Conservation (phyloP, 164 flowering plant species). For the Liriodendron chinense region DNA sequence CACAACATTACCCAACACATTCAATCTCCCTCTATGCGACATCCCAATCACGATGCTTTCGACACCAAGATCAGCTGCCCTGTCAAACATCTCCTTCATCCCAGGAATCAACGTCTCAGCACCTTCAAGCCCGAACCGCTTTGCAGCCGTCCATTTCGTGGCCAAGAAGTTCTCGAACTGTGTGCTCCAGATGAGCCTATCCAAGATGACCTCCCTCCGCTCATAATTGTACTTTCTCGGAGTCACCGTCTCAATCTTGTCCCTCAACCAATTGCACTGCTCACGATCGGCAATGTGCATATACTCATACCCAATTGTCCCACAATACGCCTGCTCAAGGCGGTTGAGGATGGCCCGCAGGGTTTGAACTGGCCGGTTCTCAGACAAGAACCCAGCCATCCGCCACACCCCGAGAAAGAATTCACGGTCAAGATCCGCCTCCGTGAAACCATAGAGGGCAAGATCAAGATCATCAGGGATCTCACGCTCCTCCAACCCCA, state of each 20-base stretch:
- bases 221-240: slow-evolving; percentile 61
- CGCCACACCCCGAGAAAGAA: slow-evolving; percentile 94
- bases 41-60: slow-evolving; percentile 97
- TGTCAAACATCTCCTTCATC: slow-evolving; percentile 99
- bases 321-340: slow-evolving; percentile 96
- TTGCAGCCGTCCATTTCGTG: slow-evolving; percentile 94
- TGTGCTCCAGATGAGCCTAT: slow-evolving; percentile 95
- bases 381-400: slow-evolving; percentile 92
- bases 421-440: slow-evolving; percentile 91
- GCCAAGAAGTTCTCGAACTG: slow-evolving; percentile 96
- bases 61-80: slow-evolving; percentile 92
- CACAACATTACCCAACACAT: slow-evolving; percentile 95
- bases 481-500: slow-evolving; percentile 60
- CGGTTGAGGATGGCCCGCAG: slow-evolving; percentile 77
- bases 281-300: slow-evolving; percentile 95
- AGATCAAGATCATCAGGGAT: slow-evolving; percentile 84
- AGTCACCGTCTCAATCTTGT: slow-evolving; percentile 87
- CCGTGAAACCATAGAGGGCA: slow-evolving; percentile 75
- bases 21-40: slow-evolving; percentile 95
- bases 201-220: slow-evolving; percentile 85
- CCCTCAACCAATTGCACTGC: slow-evolving; percentile 93
- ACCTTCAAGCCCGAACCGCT: slow-evolving; percentile 98
- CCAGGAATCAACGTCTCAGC: slow-evolving; percentile 97
- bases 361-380: slow-evolving; percentile 93
- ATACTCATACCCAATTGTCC: slow-evolving; percentile 87